Percentiles rank a stretch among this genome's conserved stretches.
These are phyloP conservation scores for Pseudogymnoascus sp. DNA, from an alignment of 2,329 filamentous ascomycete species.

Conservation along the genomic window DNA sequence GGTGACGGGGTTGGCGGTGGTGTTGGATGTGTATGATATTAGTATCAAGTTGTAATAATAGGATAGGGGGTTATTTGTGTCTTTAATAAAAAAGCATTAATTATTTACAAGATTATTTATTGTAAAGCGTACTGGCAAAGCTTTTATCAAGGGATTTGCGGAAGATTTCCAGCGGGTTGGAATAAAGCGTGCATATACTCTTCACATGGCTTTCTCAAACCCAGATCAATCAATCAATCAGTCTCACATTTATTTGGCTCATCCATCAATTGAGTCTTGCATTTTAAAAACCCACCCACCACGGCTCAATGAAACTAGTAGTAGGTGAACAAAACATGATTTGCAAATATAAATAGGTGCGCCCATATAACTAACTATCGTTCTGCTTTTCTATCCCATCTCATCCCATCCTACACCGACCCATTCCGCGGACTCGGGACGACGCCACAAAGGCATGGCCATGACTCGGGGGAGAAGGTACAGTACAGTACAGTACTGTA, in stretches of 20 bases:
- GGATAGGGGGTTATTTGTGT: too few species aligned
- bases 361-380: too few species aligned
- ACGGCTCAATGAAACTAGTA: too few species aligned
- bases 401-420: too few species aligned
- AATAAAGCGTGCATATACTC: not conserved
- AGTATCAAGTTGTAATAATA: conserved; percentile 59
- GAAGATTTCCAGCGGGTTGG: too few species aligned
- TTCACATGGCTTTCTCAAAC: not conserved
- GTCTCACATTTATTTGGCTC: too few species aligned
- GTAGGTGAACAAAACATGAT: too few species aligned
- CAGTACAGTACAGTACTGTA: not conserved
- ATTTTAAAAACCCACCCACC: too few species aligned
- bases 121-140: not conserved
- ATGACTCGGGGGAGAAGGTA: not conserved
- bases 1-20: conserved; percentile 61
- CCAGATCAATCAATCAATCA: not conserved
- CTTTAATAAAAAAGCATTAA: not conserved
- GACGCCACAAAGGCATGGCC: not conserved
- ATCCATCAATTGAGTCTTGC: too few species aligned
- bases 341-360: too few species aligned
- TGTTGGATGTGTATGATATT: conserved; percentile 56
- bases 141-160: too few species aligned
- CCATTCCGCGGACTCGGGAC: not conserved
- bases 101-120: not conserved
- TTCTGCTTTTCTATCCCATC: too few species aligned